A percentile compares a stretch with the other conserved stretches of the same genome.
Conservation (phyloP, 179 eudicot genomes). For the Vitellaria paradoxa region DNA sequence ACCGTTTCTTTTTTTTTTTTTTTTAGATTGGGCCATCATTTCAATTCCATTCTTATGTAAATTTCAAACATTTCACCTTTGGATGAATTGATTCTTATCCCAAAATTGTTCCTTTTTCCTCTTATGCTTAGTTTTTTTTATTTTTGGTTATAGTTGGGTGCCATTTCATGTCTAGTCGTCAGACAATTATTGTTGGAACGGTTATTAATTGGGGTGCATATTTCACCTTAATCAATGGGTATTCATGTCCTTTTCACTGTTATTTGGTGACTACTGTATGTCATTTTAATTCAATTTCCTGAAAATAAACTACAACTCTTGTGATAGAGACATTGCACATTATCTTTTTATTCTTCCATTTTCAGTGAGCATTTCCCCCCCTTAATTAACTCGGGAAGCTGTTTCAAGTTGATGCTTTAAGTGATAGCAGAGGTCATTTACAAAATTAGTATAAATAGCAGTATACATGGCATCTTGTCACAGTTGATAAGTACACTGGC, state of each 20-base stretch:
- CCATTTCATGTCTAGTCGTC: neutral
- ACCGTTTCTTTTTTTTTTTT: neutral
- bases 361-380: neutral
- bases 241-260: conserved; percentile 8
- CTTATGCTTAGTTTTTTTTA: neutral
- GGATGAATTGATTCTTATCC: conserved; percentile 13
- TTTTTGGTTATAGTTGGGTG: neutral
- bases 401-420: conserved; percentile 9
- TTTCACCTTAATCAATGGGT: conserved; percentile 13
- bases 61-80: conserved; percentile 11
- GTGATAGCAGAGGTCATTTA: neutral
- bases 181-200: conserved; percentile 13
- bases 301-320: neutral
- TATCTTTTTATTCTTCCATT: neutral
- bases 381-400: neutral
- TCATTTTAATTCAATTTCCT: neutral
- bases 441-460: neutral
- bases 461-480: neutral
- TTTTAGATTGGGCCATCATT: conserved; percentile 3
- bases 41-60: conserved; percentile 14
- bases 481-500: conserved; percentile 2
- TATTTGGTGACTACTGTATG: neutral
- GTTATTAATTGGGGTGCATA: conserved; percentile 15
- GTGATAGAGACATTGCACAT: neutral
- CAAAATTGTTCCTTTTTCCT: neutral